Base-by-base conservation (phyloP, 331 rosid genomes). In the Rhamnella rubrinervis region DNA sequence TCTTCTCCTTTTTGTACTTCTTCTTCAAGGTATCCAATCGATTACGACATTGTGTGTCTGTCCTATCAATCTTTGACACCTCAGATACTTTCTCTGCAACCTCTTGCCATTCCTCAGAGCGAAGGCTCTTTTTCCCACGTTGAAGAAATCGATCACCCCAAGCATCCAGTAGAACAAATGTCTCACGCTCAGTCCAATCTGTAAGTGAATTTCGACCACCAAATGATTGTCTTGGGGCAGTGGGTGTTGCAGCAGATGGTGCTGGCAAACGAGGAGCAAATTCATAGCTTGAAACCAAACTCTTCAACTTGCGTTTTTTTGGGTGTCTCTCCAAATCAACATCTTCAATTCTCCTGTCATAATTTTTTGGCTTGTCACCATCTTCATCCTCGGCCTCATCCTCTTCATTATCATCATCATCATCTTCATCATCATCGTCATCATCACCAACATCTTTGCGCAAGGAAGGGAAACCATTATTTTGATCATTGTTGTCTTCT, bases 91-190 rank as follows among this genome's bases (percentile, higher is more conserved):
- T 82, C 58, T 84, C 93, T 7, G 96, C 88, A 65, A 90, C 95
- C 80, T 87, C 86, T 65, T 82, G 90, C 96, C 96, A 90, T 69
- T 90, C 96, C 72, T 90, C 95, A 35, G 83, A 78, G 70, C 95
- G 82, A 65, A 90, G 95, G 66, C 95, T 90, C 85, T 88, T 90
- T 80, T 89, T 90, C 41, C 88, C 90, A 68, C 74, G 88, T 67
- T 78, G 92, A 72, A 90, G 85, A 83, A 90, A 90, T 73, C 81
- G 83, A 19, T 87, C 84, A 55, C 95, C 97, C 97, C 97, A 90
- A 52, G 90, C 87, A 65, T 88, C 92, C 55, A 88, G 88, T 75
- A 90, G 86, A 65, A 81, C 81, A 66, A 90, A 72, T 1, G 97
- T 88, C 71, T 90, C 97, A 0, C 31, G 80, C 79, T 90, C 97